Evolutionary conservation across 306 rosid genomes (phyloP), one percentile per base, ranked within the genome.

Genomic region (Quillaja saponaria): DNA sequence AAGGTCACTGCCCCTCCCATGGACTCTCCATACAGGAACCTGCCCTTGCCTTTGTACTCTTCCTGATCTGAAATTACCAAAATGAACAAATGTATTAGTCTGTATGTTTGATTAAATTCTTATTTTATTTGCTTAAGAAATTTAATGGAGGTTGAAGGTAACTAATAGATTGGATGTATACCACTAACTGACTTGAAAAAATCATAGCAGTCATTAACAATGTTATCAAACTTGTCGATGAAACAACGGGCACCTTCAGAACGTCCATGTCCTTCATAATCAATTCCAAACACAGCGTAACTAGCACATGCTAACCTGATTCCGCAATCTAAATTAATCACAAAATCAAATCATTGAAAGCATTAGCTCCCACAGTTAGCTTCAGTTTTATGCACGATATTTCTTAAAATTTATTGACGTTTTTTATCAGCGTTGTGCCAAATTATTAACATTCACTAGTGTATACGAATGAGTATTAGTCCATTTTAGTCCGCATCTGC

Each of bases 1-100:
- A 92, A 62, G 64, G 86, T 47, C 41, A 89, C 95, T 7, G 91
- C 87, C 21, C 95, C 99, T 64, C 99, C 99, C 99, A 89, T 92
- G 37, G 99, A 86, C 49, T 92, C 99, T 47, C 99, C 96, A 41
- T 86, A 89, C 75, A 92, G 80, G 78, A 86, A 86, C 77, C 77
- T 84, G 46, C 71, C 33, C 64, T 81, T 92, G 47, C 62, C 73
- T 45, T 37, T 72, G 69, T 77, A 86, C 41, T 80, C 88, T 34
- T 66, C 76, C 52, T 74, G 69, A 35, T 45, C 99, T 92, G 79
- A 35, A 6, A 60, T 39, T 25, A 49, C 28, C 25, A 17, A 58
- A 60, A 41, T 40, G 55, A 53, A 17, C 31, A 1, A 48, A 28
- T 6, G 3, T 49, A 6, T 2, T 35, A n/a, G 42, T 13, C 10